Percentiles rank a stretch among this genome's conserved stretches.
Conservation (phyloP, 2,329 filamentous ascomycete genomes). For the Microsporum audouinii region DNA sequence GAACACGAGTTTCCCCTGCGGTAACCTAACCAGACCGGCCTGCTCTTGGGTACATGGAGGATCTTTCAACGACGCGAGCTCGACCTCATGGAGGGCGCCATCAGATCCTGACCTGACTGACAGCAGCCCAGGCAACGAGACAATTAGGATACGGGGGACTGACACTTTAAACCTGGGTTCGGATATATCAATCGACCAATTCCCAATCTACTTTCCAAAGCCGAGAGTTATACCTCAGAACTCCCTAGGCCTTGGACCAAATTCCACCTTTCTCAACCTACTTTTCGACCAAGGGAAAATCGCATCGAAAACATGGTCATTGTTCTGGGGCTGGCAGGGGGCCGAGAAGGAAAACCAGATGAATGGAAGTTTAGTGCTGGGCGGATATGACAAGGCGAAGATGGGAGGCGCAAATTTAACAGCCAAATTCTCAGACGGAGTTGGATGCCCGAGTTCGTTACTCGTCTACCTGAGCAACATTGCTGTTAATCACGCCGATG, state of each 20-base stretch:
- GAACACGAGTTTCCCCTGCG: not conserved
- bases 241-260: not conserved
- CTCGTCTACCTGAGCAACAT: slow-evolving; percentile 8
- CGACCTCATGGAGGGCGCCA: not conserved
- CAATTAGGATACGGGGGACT: slow-evolving; percentile 2
- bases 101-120: not conserved
- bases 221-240: not conserved
- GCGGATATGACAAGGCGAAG: slow-evolving; percentile 13
- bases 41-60: slow-evolving; percentile 9
- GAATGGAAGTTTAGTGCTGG: slow-evolving; percentile 10
- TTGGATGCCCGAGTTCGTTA: slow-evolving; percentile 9
- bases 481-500: not conserved
- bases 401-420: slow-evolving; percentile 1
- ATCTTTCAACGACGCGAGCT: not conserved
- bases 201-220: slow-evolving; percentile 6
- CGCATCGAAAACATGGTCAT: slow-evolving; percentile 10
- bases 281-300: slow-evolving; percentile 5
- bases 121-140: not conserved
- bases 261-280: slow-evolving; percentile 4
- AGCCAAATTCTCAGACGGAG: not conserved
- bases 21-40: not conserved
- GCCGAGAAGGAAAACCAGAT: slow-evolving; percentile 5
- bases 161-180: slow-evolving; percentile 6
- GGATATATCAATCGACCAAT: not conserved
- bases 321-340: slow-evolving; percentile 12